These are phyloP conservation scores for Elsinoe batatas DNA, from an alignment of 2,329 filamentous ascomycete species.

Conservation along the genomic window DNA sequence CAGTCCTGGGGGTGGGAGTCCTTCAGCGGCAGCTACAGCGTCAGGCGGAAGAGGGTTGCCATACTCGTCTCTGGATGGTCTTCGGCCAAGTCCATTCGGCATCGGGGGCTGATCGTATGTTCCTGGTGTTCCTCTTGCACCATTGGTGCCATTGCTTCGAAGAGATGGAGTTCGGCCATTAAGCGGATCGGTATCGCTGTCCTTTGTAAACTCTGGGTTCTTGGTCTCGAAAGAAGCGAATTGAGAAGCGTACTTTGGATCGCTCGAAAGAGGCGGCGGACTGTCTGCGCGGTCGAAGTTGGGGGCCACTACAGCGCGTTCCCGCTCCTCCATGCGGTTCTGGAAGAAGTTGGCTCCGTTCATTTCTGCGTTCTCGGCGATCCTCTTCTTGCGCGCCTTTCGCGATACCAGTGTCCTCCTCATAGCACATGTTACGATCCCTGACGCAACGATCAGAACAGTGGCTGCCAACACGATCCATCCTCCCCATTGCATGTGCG, in stretches of 20 bases:
- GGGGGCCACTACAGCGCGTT: constrained; percentile 27
- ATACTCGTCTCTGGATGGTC: constrained; percentile 50
- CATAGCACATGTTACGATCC: constrained; percentile 88
- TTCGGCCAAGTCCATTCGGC: constrained; percentile 28
- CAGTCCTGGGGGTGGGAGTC: constrained; percentile 36
- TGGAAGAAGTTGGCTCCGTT: constrained; percentile 83
- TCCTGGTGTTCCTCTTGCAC: constrained; percentile 28
- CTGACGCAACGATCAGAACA: constrained; percentile 70
- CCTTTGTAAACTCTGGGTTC: constrained; percentile 35
- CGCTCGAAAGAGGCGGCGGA: constrained; percentile 44
- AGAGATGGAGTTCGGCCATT: constrained; percentile 56
- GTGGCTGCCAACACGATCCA: constrained; percentile 88
- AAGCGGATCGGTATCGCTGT: constrained; percentile 57
- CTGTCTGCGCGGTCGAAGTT: constrained; percentile 39
- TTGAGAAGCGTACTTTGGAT: constrained; percentile 38
- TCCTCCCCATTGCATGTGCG: constrained; percentile 86
- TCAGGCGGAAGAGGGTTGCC: constrained; percentile 44
- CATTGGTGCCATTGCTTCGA: constrained; percentile 27
- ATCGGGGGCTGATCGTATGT: constrained; percentile 33
- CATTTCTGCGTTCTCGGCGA: constrained; percentile 94
- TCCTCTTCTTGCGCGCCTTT: constrained; percentile 85
- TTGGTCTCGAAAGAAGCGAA: constrained; percentile 57
- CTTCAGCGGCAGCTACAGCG: constrained; percentile 16
- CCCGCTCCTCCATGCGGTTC: constrained; percentile 29
- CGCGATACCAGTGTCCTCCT: constrained; percentile 80